A percentile compares a stretch with the other conserved stretches of the same genome.
phyloP scores from a whole-genome alignment of 805 yeast species.

The Ogataea degrootiae region DNA sequence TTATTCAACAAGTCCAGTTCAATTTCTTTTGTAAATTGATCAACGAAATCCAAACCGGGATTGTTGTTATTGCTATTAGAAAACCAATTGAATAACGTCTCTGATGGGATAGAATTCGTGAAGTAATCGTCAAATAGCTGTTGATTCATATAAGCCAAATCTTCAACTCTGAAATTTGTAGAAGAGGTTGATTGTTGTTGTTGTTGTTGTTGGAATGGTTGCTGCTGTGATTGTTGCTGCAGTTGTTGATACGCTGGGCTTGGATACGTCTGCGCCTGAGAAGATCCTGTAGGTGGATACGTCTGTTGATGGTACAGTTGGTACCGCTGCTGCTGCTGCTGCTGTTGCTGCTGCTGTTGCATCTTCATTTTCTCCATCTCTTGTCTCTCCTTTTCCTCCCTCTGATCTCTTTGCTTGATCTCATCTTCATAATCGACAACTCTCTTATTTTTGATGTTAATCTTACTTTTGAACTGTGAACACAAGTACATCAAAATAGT shows the following conservation, averaged over 20 bases:
- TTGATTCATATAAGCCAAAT: conserved; percentile 18
- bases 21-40: conserved; percentile 76
- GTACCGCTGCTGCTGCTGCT: conserved; percentile 2
- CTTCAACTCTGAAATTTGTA: conserved; percentile 3
- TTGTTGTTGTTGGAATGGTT: not conserved
- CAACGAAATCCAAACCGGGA: conserved; percentile 57
- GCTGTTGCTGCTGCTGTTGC: conserved; percentile 5
- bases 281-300: not conserved
- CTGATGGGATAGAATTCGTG: conserved; percentile 29
- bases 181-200: not conserved
- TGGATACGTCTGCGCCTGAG: not conserved
- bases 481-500: conserved; percentile 72
- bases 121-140: conserved; percentile 30
- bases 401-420: conserved; percentile 13
- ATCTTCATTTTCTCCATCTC: conserved; percentile 4
- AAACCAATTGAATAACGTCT: conserved; percentile 46
- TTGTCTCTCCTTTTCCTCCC: conserved; percentile 4
- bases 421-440: conserved; percentile 25
- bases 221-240: not conserved
- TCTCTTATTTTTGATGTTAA: conserved; percentile 16
- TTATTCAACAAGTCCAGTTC: conserved; percentile 54
- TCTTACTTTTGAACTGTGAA: conserved; percentile 58
- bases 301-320: conserved; percentile 1
- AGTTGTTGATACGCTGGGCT: conserved; percentile 2
- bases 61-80: conserved; percentile 38